A percentile compares a stretch with the other conserved stretches of the same genome.
These are phyloP conservation scores for Cucumis melo DNA, from an alignment of 306 rosid genomes.

Conservation along the genomic window DNA sequence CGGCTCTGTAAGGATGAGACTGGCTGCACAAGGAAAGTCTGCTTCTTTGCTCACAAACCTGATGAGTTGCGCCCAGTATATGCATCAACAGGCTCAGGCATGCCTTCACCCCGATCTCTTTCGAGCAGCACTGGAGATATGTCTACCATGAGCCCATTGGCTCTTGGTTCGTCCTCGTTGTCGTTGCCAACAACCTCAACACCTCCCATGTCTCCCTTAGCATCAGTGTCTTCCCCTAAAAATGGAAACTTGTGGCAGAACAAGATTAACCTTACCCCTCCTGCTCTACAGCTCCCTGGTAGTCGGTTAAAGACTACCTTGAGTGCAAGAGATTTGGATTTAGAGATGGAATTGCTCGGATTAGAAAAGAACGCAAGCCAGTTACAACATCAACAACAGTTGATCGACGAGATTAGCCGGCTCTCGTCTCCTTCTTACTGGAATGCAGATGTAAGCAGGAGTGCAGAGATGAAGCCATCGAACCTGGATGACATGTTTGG, in stretches of 20 bases:
- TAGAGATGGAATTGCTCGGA: conserved; percentile 72
- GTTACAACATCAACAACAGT: conserved; percentile 45
- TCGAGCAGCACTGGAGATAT: conserved; percentile 39
- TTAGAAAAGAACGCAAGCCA: conserved; percentile 41
- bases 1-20: conserved; percentile 97
- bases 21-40: conserved; percentile 78
- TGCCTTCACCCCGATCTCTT: conserved; percentile 86
- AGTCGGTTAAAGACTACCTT: conserved; percentile 71
- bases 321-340: conserved; percentile 75
- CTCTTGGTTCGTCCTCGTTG: conserved; percentile 65
- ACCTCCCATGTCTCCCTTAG: conserved; percentile 87
- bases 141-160: conserved; percentile 60
- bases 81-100: conserved; percentile 90
- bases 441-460: conserved; percentile 37
- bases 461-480: conserved; percentile 61
- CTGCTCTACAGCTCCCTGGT: conserved; percentile 77
- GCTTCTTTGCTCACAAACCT: conserved; percentile 92
- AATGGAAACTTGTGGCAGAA: conserved; percentile 84
- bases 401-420: conserved; percentile 82
- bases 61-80: conserved; percentile 89
- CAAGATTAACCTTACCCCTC: conserved; percentile 73
- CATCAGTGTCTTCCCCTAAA: conserved; percentile 72
- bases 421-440: conserved; percentile 74
- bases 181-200: conserved; percentile 67
- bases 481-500: conserved; percentile 79